Evolutionary conservation across 2,329 filamentous ascomycete genomes (phyloP).

Genomic region (Aspergillus nomiae): DNA sequence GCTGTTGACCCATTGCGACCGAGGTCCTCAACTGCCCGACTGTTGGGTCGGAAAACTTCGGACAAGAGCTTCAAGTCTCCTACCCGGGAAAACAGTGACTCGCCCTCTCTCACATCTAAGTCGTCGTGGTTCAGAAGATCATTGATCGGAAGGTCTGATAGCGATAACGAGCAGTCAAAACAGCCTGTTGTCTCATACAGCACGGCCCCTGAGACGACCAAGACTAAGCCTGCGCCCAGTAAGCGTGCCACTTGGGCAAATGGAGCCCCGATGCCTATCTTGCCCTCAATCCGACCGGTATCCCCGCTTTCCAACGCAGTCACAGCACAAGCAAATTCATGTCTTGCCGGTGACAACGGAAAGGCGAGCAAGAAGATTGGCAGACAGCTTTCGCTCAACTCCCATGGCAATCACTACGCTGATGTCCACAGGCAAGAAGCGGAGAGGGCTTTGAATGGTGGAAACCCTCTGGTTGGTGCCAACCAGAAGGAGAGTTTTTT

Average conservation of each 20-base stretch:
- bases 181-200: slow-evolving; percentile 47
- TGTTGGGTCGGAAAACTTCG: slow-evolving; percentile 87
- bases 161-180: slow-evolving; percentile 45
- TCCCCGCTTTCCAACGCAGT: slow-evolving; percentile 95
- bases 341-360: slow-evolving; percentile 61
- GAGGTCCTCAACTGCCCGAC: slow-evolving; percentile 83
- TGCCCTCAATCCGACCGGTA: slow-evolving; percentile 91
- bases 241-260: slow-evolving; percentile 96
- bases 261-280: slow-evolving; percentile 86
- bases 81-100: slow-evolving; percentile 64
- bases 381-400: slow-evolving; percentile 87
- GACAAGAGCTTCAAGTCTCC: slow-evolving; percentile 68
- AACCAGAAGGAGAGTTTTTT: slow-evolving; percentile 96
- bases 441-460: slow-evolving; percentile 84
- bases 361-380: slow-evolving; percentile 86
- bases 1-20: slow-evolving; percentile 88
- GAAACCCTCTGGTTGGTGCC: slow-evolving; percentile 70
- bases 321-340: slow-evolving; percentile 79
- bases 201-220: slow-evolving; percentile 46
- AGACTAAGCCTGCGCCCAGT: slow-evolving; percentile 60
- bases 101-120: slow-evolving; percentile 69
- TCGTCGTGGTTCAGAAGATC: slow-evolving; percentile 98
- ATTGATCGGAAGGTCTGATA: slow-evolving; percentile 77
- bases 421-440: slow-evolving; percentile 89
- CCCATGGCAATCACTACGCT: slow-evolving; percentile 88